Evolutionary conservation across 108 stramenopile species (phyloP), one percentile per base, ranked within the genome.

Genomic region (Schizochytrium sp.): DNA sequence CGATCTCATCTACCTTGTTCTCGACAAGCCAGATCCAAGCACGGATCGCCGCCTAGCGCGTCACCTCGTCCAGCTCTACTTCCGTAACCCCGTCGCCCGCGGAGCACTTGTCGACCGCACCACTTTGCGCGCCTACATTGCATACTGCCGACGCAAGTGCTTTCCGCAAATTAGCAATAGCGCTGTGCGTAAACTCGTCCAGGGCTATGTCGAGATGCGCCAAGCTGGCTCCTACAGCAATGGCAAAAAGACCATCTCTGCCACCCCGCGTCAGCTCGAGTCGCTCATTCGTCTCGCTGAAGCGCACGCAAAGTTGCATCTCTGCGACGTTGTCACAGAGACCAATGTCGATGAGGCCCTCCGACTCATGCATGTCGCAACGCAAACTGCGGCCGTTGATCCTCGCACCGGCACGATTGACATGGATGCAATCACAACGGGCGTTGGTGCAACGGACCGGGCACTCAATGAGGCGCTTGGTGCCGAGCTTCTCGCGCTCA

Each of bases 241-340:
- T 5, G 93, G 97, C 48, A 94, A 93, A 44, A 93, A 97, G 87
- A 96, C 97, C 76, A 99, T 99, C 89, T 95, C 97, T 6, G 99
- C 99, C 6, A 99, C 99, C 53, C 99, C 99, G 25, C 94, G 99
- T 25, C 99, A 99, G 92, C 94, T 99, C 47, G 99, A 99, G 93
- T 96, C 96, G 72, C 91, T 99, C 44, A 96, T 99, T 88, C 98
- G 99, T 14, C 92, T 99, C n/a, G 94, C 96, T 29, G 98, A 99
- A 89, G 97, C 96, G 8, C 90, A 98, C 69, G 98, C 98, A 5
- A 95, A 96, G 72, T 97, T 98, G 96, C 91, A 95, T 51, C 96
- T 96, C 58, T 90, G 93, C 59, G 45, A 71, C 12, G 90, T 90
- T 4, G 98, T 98, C 47, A 92, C 94, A 5, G 88, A 94, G 44